Base-by-base conservation (phyloP, 352 stramenopile genomes). In the Phytophthora macrochlamydospora region DNA sequence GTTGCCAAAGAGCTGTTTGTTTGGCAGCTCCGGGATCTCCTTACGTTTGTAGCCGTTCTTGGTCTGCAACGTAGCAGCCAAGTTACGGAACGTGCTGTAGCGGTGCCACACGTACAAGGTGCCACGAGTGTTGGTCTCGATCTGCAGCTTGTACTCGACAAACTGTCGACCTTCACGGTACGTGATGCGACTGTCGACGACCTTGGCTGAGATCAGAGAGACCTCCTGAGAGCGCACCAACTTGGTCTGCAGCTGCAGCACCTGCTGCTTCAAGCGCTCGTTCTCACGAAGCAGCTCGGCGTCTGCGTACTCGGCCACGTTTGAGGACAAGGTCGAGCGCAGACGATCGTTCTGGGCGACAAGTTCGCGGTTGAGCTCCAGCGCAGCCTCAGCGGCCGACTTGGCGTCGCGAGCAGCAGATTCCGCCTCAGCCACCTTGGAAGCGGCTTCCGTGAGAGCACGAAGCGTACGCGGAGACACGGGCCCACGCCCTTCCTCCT, bases 41-140 rank as follows among this genome's bases (percentile, higher is more conserved):
- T 91, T 87, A 52, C 78, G 76, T 66, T 87, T 85, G 70, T 90
- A 89, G 30, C 78, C 76, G 57, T 91, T 89, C 75, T 91, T 91
- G n/a, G 78, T 87, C 65, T 90, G 78, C 35, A 91, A 61, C 24
- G 83, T 89, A 13, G 78, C 81, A 7, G 83, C 83, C 31, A 91
- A 40, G 71, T 91, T 91, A n/a, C 80, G 80, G 78, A 91, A 91
- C 48, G 83, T 91, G 54, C 78, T 89, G 78, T 91, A 91, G 12
- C 83, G 83, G 58, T 91, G 83, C 83, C 83, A 91, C 62, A 91
- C 78, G 43, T 83, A 87, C 51, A 91, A 44, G 3, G 80, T 90
- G 18, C 83, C 83, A 31, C 80, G 83, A 9, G 73, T 90, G 62
- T 90, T 86, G 0, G 83, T 90, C 68, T 91, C 80, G 58, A 91